Base-by-base conservation (phyloP, 1,284 basidiomycete species). In the Rhodotorula sp. region DNA sequence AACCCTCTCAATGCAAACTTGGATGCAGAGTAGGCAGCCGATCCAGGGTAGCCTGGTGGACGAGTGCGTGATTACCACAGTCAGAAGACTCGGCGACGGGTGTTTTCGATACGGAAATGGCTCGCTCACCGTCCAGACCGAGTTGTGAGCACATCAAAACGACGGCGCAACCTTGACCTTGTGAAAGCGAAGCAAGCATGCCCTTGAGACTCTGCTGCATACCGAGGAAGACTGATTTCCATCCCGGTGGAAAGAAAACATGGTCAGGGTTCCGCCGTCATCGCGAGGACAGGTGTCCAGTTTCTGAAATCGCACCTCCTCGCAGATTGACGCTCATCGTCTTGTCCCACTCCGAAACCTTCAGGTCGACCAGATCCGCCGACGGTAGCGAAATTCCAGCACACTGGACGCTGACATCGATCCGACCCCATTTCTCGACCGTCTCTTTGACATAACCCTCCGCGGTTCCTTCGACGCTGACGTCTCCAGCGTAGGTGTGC, bases 1-100 rank as follows among this genome's bases (percentile, higher is more conserved):
- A 79, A 67, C 6, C 78, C 78, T 2, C 78, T 67, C 1, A 79
- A 64, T 14, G 77, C 78, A n/a, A 78, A 78, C 59, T 78, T 79
- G 30, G 75, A 75, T 1, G 76, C 70, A 1, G 69, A 33, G 62
- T 79, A 79, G 0, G 77, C 71, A 14, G 71, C 63, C 8, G 72
- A 64, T 4, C 66, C 66, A 10, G 76, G 42, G 20, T 57, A 63
- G 26, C 71, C 77, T 78, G 37, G 37, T 3, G 33, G 33, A 33
- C 4, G 7, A 7, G 33, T 72, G 66, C 0, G 33, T 1, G 15
- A 33, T 6, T 8, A 4, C 4, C 10, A 6, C 15, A 10, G 33
- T 17, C n/a, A 42, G 46, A 17, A 18, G 7, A 2, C 6, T 12
- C 7, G 12, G 37, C 12, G 49, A 53, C 12, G 3, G 2, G 24